Evolutionary conservation across 352 stramenopile genomes (phyloP).

Genomic region (Globisporangium nunn): DNA sequence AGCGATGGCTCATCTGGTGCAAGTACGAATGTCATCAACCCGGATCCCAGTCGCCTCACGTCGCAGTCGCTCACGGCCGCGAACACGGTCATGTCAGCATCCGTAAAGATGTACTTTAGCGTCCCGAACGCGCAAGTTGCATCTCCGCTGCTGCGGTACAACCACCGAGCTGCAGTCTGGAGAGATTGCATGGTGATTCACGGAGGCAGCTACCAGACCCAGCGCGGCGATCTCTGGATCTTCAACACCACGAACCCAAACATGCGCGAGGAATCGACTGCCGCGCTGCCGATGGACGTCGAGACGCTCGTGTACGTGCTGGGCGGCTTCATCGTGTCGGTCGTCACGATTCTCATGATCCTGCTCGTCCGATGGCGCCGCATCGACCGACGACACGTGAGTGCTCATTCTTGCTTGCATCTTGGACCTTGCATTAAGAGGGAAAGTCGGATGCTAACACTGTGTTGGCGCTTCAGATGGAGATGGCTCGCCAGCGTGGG

Average conservation of each 20-base stretch:
- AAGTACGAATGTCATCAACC: background rate
- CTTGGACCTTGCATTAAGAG: background rate
- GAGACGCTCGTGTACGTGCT: slow-evolving; percentile 72
- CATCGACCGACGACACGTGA: slow-evolving; percentile 53
- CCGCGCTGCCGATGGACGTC: slow-evolving; percentile 36
- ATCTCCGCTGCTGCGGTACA: slow-evolving; percentile 54
- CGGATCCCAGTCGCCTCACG: slow-evolving; percentile 9
- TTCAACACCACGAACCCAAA: slow-evolving; percentile 51
- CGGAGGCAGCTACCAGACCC: slow-evolving; percentile 64
- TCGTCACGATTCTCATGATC: slow-evolving; percentile 45
- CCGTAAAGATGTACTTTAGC: slow-evolving; percentile 24
- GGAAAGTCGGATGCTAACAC: background rate
- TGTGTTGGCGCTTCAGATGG: slow-evolving; percentile 24
- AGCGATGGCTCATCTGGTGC: background rate
- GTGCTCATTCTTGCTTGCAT: background rate
- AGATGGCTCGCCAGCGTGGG: slow-evolving; percentile 32
- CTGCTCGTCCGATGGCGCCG: slow-evolving; percentile 63
- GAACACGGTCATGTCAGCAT: slow-evolving; percentile 8
- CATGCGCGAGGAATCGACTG: slow-evolving; percentile 15
- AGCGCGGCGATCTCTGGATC: slow-evolving; percentile 59
- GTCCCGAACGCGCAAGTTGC: slow-evolving; percentile 2
- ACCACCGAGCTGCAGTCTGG: slow-evolving; percentile 52
- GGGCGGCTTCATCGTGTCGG: slow-evolving; percentile 53
- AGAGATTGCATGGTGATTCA: slow-evolving; percentile 51
- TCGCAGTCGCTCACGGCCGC: slow-evolving; percentile 3